A percentile compares a stretch with the other conserved stretches of the same genome.
These are phyloP conservation scores for Phylloporus scabripes DNA, from an alignment of 768 basidiomycete species.

Conservation along the genomic window DNA sequence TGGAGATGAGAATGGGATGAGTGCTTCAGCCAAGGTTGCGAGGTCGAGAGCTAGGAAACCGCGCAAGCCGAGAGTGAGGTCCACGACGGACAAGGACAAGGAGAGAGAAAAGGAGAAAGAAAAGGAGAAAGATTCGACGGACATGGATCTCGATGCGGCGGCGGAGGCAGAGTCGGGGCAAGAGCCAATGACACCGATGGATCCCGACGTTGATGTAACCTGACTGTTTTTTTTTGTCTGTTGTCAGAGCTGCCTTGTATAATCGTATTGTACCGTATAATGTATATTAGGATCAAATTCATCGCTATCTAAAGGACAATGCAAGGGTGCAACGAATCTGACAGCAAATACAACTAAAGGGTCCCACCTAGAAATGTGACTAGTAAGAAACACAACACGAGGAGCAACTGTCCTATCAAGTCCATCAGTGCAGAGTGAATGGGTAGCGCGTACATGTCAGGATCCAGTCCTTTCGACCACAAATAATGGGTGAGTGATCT, in stretches of 20 bases:
- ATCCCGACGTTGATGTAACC: constrained; percentile 33
- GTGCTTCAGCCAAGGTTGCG: constrained; percentile 23
- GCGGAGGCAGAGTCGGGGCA: constrained; percentile 32
- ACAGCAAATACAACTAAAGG: constrained; percentile 3
- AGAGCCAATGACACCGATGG: constrained; percentile 34
- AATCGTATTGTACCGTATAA: neutral
- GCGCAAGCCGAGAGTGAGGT: constrained; percentile 21
- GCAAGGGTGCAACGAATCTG: neutral
- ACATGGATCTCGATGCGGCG: constrained; percentile 26
- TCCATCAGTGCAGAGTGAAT: constrained; percentile 88
- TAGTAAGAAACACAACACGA: constrained; percentile 71
- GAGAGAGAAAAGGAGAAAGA: constrained; percentile 19
- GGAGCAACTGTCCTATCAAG: constrained; percentile 72
- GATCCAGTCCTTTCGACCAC: constrained; percentile 75
- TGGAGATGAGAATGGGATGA: constrained; percentile 27
- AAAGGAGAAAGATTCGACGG: constrained; percentile 28
- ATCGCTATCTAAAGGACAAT: neutral
- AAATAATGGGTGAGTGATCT: constrained; percentile 64
- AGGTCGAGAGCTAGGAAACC: constrained; percentile 30
- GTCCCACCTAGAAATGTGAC: constrained; percentile 41
- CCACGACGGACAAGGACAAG: constrained; percentile 23
- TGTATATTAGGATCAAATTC: neutral
- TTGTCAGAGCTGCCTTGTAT: neutral
- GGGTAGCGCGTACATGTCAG: constrained; percentile 91
- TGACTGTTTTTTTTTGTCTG: constrained; percentile 29